A percentile compares a stretch with the other conserved stretches of the same genome.
These are phyloP conservation scores for Salix koriyanagi DNA, from an alignment of 345 rosid species.

Conservation along the genomic window DNA sequence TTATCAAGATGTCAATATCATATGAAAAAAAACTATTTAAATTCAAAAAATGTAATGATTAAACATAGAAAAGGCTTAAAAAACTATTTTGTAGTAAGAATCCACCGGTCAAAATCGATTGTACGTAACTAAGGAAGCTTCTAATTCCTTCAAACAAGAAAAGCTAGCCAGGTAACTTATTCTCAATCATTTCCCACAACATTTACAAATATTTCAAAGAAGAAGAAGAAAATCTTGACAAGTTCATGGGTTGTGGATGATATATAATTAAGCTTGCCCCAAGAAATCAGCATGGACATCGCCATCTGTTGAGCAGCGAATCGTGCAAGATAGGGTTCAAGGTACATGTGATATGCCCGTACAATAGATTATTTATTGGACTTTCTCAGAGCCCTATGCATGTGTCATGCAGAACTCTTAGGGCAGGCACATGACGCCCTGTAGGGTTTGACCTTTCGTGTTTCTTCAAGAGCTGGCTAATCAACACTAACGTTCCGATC, in stretches of 20 bases:
- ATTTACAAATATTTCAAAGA: too few relatives aligned
- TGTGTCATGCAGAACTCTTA: not conserved
- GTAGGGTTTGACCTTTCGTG: not conserved
- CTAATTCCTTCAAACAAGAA: too few relatives aligned
- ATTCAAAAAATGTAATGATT: fast-evolving
- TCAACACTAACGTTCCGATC: not conserved
- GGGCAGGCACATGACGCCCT: constrained; percentile 5
- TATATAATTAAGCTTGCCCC: not conserved
- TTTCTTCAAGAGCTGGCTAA: not conserved
- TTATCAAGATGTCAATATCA: too few relatives aligned
- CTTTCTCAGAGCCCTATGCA: not conserved
- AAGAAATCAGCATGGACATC: not conserved
- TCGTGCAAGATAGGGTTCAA: not conserved
- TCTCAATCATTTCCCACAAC: too few relatives aligned
- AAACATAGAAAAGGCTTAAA: too few relatives aligned
- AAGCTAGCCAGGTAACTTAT: too few relatives aligned
- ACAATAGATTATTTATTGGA: not conserved
- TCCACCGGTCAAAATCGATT: too few relatives aligned
- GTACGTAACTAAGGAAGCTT: too few relatives aligned
- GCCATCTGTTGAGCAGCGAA: constrained; percentile 9
- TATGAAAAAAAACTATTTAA: too few relatives aligned
- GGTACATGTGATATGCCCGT: constrained; percentile 5
- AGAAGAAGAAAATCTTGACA: not conserved
- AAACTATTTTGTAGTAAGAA: too few relatives aligned
- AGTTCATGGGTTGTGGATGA: not conserved